A percentile compares a stretch with the other conserved stretches of the same genome.
These are phyloP conservation scores for Angomonas deanei DNA, from an alignment of 208 protist genomes.

Conservation along the genomic window DNA sequence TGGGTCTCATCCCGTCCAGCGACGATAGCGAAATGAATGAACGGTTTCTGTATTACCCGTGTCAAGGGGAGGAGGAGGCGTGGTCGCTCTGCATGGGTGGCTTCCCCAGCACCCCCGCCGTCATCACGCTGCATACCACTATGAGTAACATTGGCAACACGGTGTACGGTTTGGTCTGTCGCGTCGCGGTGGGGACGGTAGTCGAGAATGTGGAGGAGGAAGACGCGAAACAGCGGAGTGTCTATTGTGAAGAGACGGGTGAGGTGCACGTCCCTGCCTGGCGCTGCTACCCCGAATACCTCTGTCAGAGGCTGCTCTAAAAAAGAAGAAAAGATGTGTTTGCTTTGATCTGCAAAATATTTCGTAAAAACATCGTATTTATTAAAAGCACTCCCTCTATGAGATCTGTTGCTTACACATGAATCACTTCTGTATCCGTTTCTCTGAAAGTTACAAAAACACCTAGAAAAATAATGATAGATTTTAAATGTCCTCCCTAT, in stretches of 20 bases:
- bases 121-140: too few relatives aligned
- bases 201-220: conserved; percentile 19
- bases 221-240: conserved; percentile 18
- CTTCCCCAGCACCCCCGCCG: conserved; percentile 1
- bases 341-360: not conserved
- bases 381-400: too few relatives aligned
- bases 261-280: conserved; percentile 19
- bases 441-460: too few relatives aligned
- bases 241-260: not conserved
- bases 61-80: conserved; percentile 40
- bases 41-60: conserved; percentile 51
- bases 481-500: not conserved
- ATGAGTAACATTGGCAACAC: too few relatives aligned
- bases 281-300: conserved; percentile 54
- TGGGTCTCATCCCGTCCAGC: conserved; percentile 31
- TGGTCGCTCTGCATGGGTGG: conserved; percentile 51
- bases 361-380: too few relatives aligned
- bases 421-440: too few relatives aligned
- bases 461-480: too few relatives aligned
- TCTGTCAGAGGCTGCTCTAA: conserved; percentile 18
- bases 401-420: too few relatives aligned
- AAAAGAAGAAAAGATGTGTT: conserved; percentile 3
- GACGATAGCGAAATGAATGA: conserved; percentile 70
- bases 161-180: conserved; percentile 50
- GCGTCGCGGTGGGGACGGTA: conserved; percentile 48